phyloP scores from a whole-genome alignment of 352 stramenopile species.

The Globisporangium cederbergense region DNA sequence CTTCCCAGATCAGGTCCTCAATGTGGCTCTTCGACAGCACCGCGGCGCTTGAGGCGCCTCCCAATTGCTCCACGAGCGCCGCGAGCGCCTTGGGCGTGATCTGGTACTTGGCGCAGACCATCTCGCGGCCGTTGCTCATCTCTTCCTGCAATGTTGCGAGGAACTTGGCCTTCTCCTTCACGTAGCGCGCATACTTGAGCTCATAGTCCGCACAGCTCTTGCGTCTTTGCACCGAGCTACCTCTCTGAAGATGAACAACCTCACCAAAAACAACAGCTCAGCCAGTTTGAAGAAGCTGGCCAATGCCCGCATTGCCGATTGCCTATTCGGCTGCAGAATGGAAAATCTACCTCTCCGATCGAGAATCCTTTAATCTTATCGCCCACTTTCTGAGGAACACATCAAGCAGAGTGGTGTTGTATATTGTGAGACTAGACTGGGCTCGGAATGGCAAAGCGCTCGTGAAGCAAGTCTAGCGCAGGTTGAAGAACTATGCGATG shows the following conservation, averaged over 20 bases:
- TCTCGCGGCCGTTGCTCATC: slow-evolving; percentile 45
- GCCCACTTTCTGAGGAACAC: slow-evolving; percentile 31
- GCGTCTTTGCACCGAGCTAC: slow-evolving; percentile 8
- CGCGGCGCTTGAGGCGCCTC: slow-evolving; percentile 28
- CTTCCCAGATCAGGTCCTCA: slow-evolving; percentile 77
- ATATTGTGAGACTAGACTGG: background rate
- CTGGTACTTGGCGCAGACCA: slow-evolving; percentile 46
- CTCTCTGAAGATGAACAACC: background rate
- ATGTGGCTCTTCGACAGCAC: slow-evolving; percentile 39
- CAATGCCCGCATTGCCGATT: background rate
- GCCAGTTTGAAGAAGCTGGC: too few relatives aligned
- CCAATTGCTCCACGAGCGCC: slow-evolving; percentile 59
- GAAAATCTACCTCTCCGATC: slow-evolving; percentile 3
- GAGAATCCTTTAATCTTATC: slow-evolving; percentile 27
- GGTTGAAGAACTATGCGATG: background rate
- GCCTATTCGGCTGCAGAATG: background rate
- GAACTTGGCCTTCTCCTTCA: slow-evolving; percentile 42
- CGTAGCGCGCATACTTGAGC: slow-evolving; percentile 34
- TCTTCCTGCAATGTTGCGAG: slow-evolving; percentile 53
- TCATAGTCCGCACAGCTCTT: slow-evolving; percentile 34
- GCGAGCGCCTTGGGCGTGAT: slow-evolving; percentile 46
- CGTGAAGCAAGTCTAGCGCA: too few relatives aligned
- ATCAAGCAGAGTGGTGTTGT: background rate
- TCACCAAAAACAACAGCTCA: background rate
- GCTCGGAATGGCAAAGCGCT: background rate